Base-by-base conservation (phyloP, 345 rosid genomes). In the Pugionium cornutum region DNA sequence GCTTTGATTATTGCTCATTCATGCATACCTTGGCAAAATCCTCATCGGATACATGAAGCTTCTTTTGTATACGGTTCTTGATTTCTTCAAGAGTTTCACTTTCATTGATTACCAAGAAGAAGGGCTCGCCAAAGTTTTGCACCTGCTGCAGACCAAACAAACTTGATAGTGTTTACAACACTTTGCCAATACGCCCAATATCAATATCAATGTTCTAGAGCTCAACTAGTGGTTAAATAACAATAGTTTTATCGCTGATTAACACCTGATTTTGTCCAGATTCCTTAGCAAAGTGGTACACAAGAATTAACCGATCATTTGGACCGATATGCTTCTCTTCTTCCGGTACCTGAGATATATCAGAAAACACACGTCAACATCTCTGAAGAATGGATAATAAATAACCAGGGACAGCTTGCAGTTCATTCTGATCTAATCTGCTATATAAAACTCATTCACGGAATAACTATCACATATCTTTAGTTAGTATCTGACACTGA, bases 311-410 rank as follows among this genome's bases (percentile, higher is more conserved):
- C 37, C 96, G 97, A 77, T 86, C 97, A 67, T 83, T 80, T 39
- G 89, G 88, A 64, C 97, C 97, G 51, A 95, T 86, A 77, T 83
- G 79, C 74, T 89, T 95, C 84, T 95, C 99, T 77, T 95, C 99
- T 62, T 95, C 99, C 0, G 95, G 96, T 25, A 95, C 78, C 99
- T 95, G 81, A 11, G 41, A 60, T 52, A 60, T 52, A 54, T 29
- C 7, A 47, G 0, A 37, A 46, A 56, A 41, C 65, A 67, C 1
- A 32, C 30, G 40, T 73, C 40, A 67, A 39, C 29, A 53, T 25
- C 40, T 36, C 8, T 29, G 29, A 29, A 40, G 10, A 35, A 56
- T 67, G 48, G 40, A 46, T 47, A 18, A 18, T 18, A 36, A 11
- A 62, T 46, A 46, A 28, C 11, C 35, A 37, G 50, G 11, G 11